These are phyloP conservation scores for Jatropha multifida DNA, from an alignment of 441 rosid genomes.

Conservation along the genomic window DNA sequence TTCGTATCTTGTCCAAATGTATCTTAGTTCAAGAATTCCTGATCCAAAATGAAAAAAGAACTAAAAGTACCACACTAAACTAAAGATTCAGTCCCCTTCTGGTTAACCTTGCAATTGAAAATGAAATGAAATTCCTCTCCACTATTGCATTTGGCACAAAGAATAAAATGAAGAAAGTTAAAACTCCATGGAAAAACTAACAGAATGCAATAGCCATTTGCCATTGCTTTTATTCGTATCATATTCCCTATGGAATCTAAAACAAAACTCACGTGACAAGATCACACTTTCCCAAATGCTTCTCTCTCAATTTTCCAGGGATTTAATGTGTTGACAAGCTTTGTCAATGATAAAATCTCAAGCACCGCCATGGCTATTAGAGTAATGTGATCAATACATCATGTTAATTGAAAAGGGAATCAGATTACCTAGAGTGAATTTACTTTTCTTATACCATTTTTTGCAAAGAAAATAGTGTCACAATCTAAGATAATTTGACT, in stretches of 20 bases:
- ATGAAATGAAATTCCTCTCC: neutral
- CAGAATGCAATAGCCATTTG: neutral
- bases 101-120: neutral
- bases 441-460: neutral
- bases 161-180: neutral
- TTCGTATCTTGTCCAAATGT: neutral
- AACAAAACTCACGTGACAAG: neutral
- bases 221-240: neutral
- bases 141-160: neutral
- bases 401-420: neutral
- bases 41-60: neutral
- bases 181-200: neutral
- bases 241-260: neutral
- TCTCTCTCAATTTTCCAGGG: neutral
- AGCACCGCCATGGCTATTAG: neutral
- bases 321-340: neutral
- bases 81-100: neutral
- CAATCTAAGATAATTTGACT: neutral
- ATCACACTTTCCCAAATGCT: neutral
- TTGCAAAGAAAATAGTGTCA: slow-evolving; percentile 5
- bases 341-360: slow-evolving; percentile 12
- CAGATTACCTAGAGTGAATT: neutral
- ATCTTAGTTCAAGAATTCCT: neutral
- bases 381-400: slow-evolving; percentile 9
- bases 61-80: neutral